Conservation (phyloP, 768 basidiomycete species). For the Mycena indigotica region DNA sequence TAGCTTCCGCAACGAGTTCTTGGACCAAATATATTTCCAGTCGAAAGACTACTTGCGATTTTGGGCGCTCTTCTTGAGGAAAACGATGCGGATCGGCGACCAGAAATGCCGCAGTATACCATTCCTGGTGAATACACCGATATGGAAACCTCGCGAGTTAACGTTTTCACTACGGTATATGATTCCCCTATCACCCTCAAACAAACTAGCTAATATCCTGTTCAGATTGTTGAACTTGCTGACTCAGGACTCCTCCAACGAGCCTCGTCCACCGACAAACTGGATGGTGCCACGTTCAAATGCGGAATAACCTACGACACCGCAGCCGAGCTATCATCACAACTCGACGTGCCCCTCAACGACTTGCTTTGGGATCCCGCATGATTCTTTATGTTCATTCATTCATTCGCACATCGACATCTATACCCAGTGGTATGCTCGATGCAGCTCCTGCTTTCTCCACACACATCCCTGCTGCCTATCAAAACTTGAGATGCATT, state of each 20-base stretch:
- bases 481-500: not conserved
- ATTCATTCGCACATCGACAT: constrained; percentile 20
- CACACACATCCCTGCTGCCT: constrained; percentile 67
- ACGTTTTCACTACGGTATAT: constrained; percentile 41
- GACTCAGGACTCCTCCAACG: constrained; percentile 68
- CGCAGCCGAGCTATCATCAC: constrained; percentile 56
- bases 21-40: constrained; percentile 75
- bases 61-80: constrained; percentile 78
- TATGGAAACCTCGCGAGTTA: constrained; percentile 66
- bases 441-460: constrained; percentile 60
- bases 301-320: constrained; percentile 67
- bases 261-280: constrained; percentile 57
- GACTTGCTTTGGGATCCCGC: constrained; percentile 72
- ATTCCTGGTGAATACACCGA: constrained; percentile 75
- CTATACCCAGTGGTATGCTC: constrained; percentile 45
- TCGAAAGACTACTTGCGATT: constrained; percentile 81
- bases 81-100: constrained; percentile 56
- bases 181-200: too few relatives aligned
- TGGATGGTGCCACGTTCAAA: constrained; percentile 75
- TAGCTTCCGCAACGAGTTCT: constrained; percentile 77
- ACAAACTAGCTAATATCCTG: too few relatives aligned
- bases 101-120: constrained; percentile 47
- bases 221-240: constrained; percentile 67
- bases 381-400: constrained; percentile 22
- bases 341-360: constrained; percentile 59